Conservation (phyloP, 2,329 filamentous ascomycete species). For the Delphinella strobiligena region DNA sequence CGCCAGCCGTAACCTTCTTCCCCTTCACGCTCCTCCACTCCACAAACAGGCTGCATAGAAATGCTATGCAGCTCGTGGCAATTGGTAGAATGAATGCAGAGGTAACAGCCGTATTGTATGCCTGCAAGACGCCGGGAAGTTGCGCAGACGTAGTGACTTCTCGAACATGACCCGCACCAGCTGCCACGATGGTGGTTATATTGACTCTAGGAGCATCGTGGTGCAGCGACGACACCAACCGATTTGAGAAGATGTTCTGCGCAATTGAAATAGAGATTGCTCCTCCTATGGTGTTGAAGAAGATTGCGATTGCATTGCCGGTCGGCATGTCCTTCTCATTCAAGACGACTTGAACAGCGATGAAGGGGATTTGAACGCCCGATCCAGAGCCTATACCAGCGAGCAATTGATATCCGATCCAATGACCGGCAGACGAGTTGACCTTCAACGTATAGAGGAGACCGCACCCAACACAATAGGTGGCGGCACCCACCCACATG, state of each 20-base stretch:
- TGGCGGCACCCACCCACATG: constrained; percentile 10
- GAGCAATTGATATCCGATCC: constrained; percentile 44
- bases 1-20: constrained; percentile 26
- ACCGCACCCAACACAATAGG: constrained; percentile 16
- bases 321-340: constrained; percentile 40
- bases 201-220: constrained; percentile 28
- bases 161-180: constrained; percentile 32
- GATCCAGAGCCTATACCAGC: constrained; percentile 36
- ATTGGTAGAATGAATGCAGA: constrained; percentile 49
- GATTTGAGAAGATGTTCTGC: constrained; percentile 39
- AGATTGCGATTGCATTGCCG: constrained; percentile 20
- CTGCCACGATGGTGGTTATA: constrained; percentile 23
- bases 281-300: constrained; percentile 20
- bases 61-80: constrained; percentile 39
- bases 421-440: constrained; percentile 28
- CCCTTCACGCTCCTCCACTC: constrained; percentile 54
- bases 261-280: constrained; percentile 20
- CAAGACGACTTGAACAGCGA: constrained; percentile 25
- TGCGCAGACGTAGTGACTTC: constrained; percentile 23
- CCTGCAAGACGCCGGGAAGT: constrained; percentile 43
- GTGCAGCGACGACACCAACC: constrained; percentile 42
- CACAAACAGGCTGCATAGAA: constrained; percentile 43
- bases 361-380: constrained; percentile 39
- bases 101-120: constrained; percentile 52
- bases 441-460: constrained; percentile 24